phyloP scores from a whole-genome alignment of 169 alveolate species.

The Theileria sp. region DNA sequence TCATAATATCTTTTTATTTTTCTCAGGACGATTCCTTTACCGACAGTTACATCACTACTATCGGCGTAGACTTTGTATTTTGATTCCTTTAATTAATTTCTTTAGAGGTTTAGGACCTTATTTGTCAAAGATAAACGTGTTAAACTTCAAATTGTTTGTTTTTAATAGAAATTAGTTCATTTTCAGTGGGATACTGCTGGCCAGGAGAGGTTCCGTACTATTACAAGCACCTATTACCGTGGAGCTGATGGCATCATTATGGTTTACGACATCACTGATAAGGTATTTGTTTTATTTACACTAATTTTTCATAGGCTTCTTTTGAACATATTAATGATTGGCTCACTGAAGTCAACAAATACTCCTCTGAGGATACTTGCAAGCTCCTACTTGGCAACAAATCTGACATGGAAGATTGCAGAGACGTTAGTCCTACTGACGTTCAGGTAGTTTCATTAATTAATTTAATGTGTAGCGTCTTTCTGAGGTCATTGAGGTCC shows the following conservation, averaged over 20 bases:
- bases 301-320: slow-evolving; percentile 57
- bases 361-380: slow-evolving; percentile 90
- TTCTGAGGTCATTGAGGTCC: slow-evolving; percentile 30
- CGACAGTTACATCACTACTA: slow-evolving; percentile 85
- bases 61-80: slow-evolving; percentile 84
- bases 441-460: slow-evolving; percentile 36
- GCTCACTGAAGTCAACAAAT: slow-evolving; percentile 90
- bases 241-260: slow-evolving; percentile 95
- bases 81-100: neutral
- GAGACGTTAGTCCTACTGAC: slow-evolving; percentile 52
- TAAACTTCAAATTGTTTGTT: slow-evolving; percentile 87
- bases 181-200: slow-evolving; percentile 97
- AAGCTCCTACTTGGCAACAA: slow-evolving; percentile 95
- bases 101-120: slow-evolving; percentile 85
- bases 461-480: slow-evolving; percentile 20
- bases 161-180: neutral
- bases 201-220: slow-evolving; percentile 93
- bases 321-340: slow-evolving; percentile 88
- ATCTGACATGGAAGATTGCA: slow-evolving; percentile 78
- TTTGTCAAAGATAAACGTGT: slow-evolving; percentile 87
- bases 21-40: slow-evolving; percentile 82
- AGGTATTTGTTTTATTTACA: slow-evolving; percentile 26
- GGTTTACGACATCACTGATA: slow-evolving; percentile 88
- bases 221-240: slow-evolving; percentile 93
- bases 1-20: slow-evolving; percentile 44